Evolutionary conservation across 2,329 filamentous ascomycete species (phyloP).

Genomic region (Xylariomycetidae sp.): DNA sequence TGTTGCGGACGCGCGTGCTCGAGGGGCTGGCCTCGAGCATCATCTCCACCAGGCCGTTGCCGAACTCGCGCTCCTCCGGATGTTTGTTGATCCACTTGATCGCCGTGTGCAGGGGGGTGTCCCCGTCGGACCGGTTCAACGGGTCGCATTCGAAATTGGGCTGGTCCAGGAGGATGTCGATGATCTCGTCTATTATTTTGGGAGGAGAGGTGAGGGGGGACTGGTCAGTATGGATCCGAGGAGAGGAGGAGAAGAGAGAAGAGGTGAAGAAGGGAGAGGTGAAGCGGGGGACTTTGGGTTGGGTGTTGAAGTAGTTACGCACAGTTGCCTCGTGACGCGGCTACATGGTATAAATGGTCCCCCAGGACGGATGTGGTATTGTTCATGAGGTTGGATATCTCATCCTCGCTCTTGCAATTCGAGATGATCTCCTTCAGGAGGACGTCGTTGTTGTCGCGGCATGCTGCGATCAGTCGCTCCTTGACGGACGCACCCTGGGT

Average conservation of each 20-base stretch:
- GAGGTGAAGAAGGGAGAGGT: not conserved
- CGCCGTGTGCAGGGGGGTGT: slow-evolving; percentile 76
- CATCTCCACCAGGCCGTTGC: slow-evolving; percentile 66
- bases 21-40: slow-evolving; percentile 78
- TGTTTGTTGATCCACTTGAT: slow-evolving; percentile 73
- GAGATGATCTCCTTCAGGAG: slow-evolving; percentile 73
- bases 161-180: slow-evolving; percentile 79
- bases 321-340: slow-evolving; percentile 83
- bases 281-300: slow-evolving; percentile 1
- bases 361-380: slow-evolving; percentile 79
- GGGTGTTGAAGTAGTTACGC: slow-evolving; percentile 38
- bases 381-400: slow-evolving; percentile 78
- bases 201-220: not conserved
- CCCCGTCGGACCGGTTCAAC: slow-evolving; percentile 62
- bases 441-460: slow-evolving; percentile 85
- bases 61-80: slow-evolving; percentile 59
- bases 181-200: slow-evolving; percentile 61
- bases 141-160: slow-evolving; percentile 83
- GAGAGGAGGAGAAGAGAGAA: not conserved
- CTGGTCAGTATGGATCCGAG: slow-evolving; percentile 1
- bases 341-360: slow-evolving; percentile 85
- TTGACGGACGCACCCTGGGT: slow-evolving; percentile 74
- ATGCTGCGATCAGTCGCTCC: slow-evolving; percentile 88
- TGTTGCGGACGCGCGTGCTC: slow-evolving; percentile 58
- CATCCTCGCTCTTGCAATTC: slow-evolving; percentile 53